Evolutionary conservation across 169 alveolate species (phyloP).

Genomic region (Plasmodium gaboni): DNA sequence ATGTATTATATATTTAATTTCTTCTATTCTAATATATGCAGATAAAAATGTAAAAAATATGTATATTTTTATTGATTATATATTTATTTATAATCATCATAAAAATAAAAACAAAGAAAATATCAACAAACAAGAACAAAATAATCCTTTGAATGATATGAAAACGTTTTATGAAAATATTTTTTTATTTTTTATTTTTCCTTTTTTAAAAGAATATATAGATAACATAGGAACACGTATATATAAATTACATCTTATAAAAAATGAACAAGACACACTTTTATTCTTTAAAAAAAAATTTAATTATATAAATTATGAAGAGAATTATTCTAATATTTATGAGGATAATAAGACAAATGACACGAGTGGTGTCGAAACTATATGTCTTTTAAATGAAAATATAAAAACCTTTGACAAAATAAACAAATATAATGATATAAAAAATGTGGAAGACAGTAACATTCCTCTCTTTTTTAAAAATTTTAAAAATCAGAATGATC

Average conservation of each 20-base stretch:
- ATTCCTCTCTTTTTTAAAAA: no score
- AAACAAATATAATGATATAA: no score
- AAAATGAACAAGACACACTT: not conserved
- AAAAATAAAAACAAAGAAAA: not conserved
- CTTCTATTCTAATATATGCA: conserved; percentile 20
- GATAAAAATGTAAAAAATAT: conserved; percentile 8
- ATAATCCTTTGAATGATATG: no score
- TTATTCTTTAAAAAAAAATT: conserved; percentile 1
- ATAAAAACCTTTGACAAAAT: not conserved
- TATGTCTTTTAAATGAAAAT: not conserved
- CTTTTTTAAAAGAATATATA: conserved; percentile 14
- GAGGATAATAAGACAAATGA: no score
- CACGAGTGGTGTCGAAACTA: not conserved
- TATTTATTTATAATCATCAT: not conserved
- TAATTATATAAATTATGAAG: not conserved
- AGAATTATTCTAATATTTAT: not conserved
- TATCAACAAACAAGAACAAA: not conserved
- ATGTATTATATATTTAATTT: not conserved
- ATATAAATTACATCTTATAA: conserved; percentile 18
- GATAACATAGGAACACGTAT: not conserved
- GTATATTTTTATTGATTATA: conserved; percentile 1
- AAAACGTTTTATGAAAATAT: not conserved
- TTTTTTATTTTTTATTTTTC: conserved; percentile 14
- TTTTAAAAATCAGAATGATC: no score
- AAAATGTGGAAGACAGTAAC: no score